These are phyloP conservation scores for Leccinum ponderosum DNA, from an alignment of 1,284 basidiomycete genomes.

Conservation along the genomic window DNA sequence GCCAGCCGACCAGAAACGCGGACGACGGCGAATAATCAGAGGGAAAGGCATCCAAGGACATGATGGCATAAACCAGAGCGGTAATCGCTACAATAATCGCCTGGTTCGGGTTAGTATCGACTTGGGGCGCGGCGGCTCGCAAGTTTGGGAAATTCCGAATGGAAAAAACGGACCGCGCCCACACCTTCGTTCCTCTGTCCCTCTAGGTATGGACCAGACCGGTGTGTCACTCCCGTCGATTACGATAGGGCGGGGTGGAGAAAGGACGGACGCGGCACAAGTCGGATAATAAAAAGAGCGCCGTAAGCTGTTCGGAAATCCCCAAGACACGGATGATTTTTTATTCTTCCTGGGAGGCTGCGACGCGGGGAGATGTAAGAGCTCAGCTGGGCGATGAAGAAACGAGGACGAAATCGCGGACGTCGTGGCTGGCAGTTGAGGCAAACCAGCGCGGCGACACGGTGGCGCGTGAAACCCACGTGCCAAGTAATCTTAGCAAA, in stretches of 20 bases:
- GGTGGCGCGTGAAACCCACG: conserved; percentile 12
- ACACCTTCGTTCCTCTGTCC: conserved; percentile 1
- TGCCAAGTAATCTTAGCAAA: conserved; percentile 1
- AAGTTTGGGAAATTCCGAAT: conserved; percentile 3
- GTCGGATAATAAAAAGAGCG: conserved; percentile 1
- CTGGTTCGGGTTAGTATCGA: background rate
- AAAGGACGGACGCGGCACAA: conserved; percentile 12
- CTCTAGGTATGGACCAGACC: background rate
- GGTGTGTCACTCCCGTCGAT: conserved; percentile 12
- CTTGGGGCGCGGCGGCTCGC: background rate
- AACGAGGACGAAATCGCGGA: background rate
- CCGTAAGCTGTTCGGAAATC: conserved; percentile 11
- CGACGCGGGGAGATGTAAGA: background rate
- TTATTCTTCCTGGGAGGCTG: background rate
- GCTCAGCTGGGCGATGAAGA: background rate
- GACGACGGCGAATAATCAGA: conserved; percentile 3
- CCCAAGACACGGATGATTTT: background rate
- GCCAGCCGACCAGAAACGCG: conserved; percentile 11
- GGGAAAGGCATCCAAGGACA: conserved; percentile 2
- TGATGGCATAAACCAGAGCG: conserved; percentile 13
- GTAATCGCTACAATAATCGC: conserved; percentile 1
- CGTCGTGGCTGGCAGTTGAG: conserved; percentile 3
- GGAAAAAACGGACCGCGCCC: background rate
- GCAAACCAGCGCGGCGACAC: background rate
- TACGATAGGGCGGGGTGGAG: conserved; percentile 27